These are phyloP conservation scores for Dryas drummondii DNA, from an alignment of 306 rosid genomes.

Conservation along the genomic window DNA sequence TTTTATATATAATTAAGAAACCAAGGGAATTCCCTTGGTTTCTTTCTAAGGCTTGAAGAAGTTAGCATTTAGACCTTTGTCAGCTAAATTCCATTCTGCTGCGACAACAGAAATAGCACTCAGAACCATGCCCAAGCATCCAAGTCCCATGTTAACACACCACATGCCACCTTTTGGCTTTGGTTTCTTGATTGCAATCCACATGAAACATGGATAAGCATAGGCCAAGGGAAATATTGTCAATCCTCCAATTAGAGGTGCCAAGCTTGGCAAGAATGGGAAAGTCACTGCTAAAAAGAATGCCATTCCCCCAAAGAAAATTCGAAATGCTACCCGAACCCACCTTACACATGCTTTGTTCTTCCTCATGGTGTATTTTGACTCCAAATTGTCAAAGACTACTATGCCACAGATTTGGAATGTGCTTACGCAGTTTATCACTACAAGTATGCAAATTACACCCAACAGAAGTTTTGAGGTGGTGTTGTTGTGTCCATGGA, in stretches of 20 bases:
- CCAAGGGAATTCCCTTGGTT: too few species aligned
- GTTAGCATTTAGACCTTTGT: slow-evolving; percentile 45
- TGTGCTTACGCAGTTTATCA: slow-evolving; percentile 38
- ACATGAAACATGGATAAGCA: slow-evolving; percentile 77
- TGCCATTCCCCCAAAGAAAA: slow-evolving; percentile 53
- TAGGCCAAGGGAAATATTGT: slow-evolving; percentile 58
- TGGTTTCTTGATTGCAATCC: slow-evolving; percentile 63
- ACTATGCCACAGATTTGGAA: slow-evolving; percentile 68
- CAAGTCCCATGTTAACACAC: slow-evolving; percentile 46
- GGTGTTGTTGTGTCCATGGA: slow-evolving; percentile 28
- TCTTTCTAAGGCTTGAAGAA: slow-evolving; percentile 49
- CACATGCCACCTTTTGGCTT: slow-evolving; percentile 21
- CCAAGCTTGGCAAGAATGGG: slow-evolving; percentile 54
- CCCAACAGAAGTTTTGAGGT: slow-evolving; percentile 43
- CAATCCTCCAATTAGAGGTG: slow-evolving; percentile 48
- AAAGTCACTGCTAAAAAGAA: slow-evolving; percentile 51
- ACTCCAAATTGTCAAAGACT: slow-evolving; percentile 61
- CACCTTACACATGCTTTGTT: slow-evolving; percentile 38
- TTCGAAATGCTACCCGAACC: slow-evolving; percentile 31
- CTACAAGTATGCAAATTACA: slow-evolving; percentile 36
- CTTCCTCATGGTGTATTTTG: slow-evolving; percentile 40
- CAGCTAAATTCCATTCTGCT: slow-evolving; percentile 36
- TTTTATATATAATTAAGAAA: too few species aligned
- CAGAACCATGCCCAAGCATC: slow-evolving; percentile 48
- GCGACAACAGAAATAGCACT: slow-evolving; percentile 43